Evolutionary conservation across 1,139 yeast species (phyloP), one percentile per base, ranked within the genome.

Genomic region (Geotrichum histeridarum): DNA sequence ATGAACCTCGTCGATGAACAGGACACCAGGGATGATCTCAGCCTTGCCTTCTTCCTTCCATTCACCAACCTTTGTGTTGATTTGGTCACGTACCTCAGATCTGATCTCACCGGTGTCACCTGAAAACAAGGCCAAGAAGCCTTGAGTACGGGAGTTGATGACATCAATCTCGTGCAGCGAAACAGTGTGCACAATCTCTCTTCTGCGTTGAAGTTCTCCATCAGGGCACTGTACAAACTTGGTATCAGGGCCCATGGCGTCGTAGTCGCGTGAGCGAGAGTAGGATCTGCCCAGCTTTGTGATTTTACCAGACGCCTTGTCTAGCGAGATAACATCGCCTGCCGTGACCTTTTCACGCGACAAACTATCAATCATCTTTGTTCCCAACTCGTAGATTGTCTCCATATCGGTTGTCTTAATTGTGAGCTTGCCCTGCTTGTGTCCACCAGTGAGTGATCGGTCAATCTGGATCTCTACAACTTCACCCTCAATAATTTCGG

Each of bases 1-100:
- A 73, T 94, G 99, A 53, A 91, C 98, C 73, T 94, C 99, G 73
- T 94, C 99, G 65, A 94, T 89, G 72, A 94, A 94, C 64, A 94
- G 77, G 11, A 94, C 99, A 62, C 99, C 99, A n/a, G 99, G 98
- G 51, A 90, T 86, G 61, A 94, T 91, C 65, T 91, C 97, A 11
- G 99, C 99, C 71, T 93, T 94, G 57, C 99, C 99, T 77, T 94
- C 99, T 76, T 94, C 99, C 67, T 87, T 89, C 99, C 99, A 94
- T 73, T 94, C 99, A 33, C 95, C 95, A 54, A 94, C 97, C 73
- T 93, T 93, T 52, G 91, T 82, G 73, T 94, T 93, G 70, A 94
- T 93, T 74, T 94, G 99, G 69, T 91, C 97, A 68, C 99, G 83
- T 38, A 94, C 95, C 72, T 94, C 99, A 11, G 94, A 80, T 63